Base-by-base conservation (phyloP, 2,329 filamentous ascomycete genomes). In the Aspergillus caelatus region DNA sequence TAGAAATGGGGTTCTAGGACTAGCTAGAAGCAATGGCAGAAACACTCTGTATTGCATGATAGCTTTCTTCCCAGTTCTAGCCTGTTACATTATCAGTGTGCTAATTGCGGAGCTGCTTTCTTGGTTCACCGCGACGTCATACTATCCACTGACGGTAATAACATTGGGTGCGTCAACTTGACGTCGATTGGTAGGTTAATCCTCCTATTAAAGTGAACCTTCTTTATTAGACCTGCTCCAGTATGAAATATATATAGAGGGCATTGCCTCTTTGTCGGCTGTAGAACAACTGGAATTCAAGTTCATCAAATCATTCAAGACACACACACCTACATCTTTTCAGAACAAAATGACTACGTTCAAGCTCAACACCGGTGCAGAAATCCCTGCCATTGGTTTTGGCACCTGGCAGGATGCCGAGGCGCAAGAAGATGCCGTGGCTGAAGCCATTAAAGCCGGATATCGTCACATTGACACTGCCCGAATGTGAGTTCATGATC, bases 381-480 rank as follows among this genome's bases (percentile, higher is more conserved):
- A 79, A 32, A 83, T 84, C 26, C 81, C 81, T 26, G 79, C 81
- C 28, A 70, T 85, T 39, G 83, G 83, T 2, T 84, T 86, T 60
- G 84, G 84, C 4, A 86, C 84, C 43, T 86, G 83, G 83, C 83
- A 86, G 67, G 83, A 85, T 67, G 78, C 78, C 65, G 76, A 80
- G 8, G 79, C 79, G 2, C 83, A 85, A 70, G 83, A 84, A 67
- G 74, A 74, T 30, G 82, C 83, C 2, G 83, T 86, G 9, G 64
- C 72, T 4, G 79, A 82, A 57, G 82, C 81, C 5, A 73, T 86
- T 48, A 79, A 82, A 67, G 76, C 75, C 3, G 85, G 85, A n/a
- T 86, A 86, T 67, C 75, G 83, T 26, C 84, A 86, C 67, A 85
- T 87, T 62, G 85, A 85, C 66, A 84, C 82, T 0, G 82, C 82